Evolutionary conservation across 192 early-diverging fungal genomes (phyloP).

Genomic region (Paraglomus brasilianum): DNA sequence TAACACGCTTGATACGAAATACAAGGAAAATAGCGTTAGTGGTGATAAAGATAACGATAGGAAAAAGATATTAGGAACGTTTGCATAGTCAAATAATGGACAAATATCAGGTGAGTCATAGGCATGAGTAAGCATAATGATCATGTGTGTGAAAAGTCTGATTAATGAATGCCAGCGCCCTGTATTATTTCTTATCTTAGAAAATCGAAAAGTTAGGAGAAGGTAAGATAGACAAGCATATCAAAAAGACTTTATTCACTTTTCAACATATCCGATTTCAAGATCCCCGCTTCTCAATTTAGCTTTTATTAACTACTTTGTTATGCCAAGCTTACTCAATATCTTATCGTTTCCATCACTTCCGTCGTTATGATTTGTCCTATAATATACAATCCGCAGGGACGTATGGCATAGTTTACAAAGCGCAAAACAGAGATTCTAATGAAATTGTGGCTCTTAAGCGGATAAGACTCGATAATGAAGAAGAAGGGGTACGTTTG

Average conservation of each 20-base stretch:
- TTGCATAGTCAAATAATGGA: constrained; percentile 14
- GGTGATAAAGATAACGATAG: neutral
- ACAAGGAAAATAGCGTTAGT: neutral
- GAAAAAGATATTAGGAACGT: neutral
- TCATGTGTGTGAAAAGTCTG: neutral
- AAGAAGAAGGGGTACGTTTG: constrained; percentile 74
- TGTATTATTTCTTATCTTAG: constrained; percentile 44
- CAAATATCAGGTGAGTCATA: constrained; percentile 23
- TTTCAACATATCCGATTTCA: neutral
- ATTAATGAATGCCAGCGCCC: neutral
- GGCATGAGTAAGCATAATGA: neutral
- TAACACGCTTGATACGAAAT: no score
- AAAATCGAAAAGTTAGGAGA: constrained; percentile 99
- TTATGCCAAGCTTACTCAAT: neutral
- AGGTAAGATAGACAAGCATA: no score
- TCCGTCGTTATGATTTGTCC: no score
- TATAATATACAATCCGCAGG: constrained; percentile 39
- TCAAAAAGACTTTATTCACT: neutral
- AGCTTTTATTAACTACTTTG: neutral
- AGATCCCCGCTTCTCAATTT: neutral
- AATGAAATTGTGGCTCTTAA: constrained; percentile 98
- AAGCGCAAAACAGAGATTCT: constrained; percentile 93
- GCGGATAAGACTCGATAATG: constrained; percentile 86
- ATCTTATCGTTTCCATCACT: neutral
- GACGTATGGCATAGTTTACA: constrained; percentile 99